These are phyloP conservation scores for Fonsecaea erecta DNA, from an alignment of 2,329 filamentous ascomycete genomes.

Conservation along the genomic window DNA sequence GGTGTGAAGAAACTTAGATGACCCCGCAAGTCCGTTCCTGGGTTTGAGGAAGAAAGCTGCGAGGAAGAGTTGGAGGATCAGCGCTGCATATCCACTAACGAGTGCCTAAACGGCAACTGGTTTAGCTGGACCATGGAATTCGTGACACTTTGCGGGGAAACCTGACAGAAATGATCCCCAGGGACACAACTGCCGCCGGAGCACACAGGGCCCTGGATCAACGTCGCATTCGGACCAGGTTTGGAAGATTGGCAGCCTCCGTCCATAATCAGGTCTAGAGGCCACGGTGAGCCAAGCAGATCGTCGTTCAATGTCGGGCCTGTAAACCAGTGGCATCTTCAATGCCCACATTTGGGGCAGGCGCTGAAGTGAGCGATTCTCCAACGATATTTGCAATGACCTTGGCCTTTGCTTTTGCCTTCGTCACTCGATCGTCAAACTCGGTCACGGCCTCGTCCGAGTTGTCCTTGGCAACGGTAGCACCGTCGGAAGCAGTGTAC, in stretches of 20 bases:
- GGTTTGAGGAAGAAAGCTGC: not conserved
- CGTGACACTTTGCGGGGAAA: constrained; percentile 27
- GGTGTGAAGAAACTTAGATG: not conserved
- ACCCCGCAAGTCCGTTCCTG: constrained; percentile 1
- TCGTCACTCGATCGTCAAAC: constrained; percentile 85
- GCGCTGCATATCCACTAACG: constrained; percentile 12
- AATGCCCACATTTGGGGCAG: constrained; percentile 33
- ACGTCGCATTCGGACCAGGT: not conserved
- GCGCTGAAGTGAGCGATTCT: constrained; percentile 45
- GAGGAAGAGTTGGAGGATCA: constrained; percentile 11
- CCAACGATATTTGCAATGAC: constrained; percentile 75
- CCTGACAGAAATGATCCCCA: not conserved
- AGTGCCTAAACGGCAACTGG: constrained; percentile 15
- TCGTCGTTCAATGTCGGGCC: constrained; percentile 54
- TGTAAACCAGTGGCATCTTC: constrained; percentile 40
- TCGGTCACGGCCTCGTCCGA: constrained; percentile 87
- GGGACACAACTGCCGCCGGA: not conserved
- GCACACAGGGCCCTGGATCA: constrained; percentile 5
- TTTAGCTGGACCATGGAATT: not conserved
- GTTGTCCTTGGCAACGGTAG: constrained; percentile 78
- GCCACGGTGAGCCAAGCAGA: constrained; percentile 36
- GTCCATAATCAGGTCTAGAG: not conserved
- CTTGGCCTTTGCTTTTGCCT: constrained; percentile 81
- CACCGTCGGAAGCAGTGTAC: constrained; percentile 76
- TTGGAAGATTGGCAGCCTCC: not conserved